These are phyloP conservation scores for Butyriboletus appendiculatus DNA, from an alignment of 1,284 basidiomycete species.

Conservation along the genomic window DNA sequence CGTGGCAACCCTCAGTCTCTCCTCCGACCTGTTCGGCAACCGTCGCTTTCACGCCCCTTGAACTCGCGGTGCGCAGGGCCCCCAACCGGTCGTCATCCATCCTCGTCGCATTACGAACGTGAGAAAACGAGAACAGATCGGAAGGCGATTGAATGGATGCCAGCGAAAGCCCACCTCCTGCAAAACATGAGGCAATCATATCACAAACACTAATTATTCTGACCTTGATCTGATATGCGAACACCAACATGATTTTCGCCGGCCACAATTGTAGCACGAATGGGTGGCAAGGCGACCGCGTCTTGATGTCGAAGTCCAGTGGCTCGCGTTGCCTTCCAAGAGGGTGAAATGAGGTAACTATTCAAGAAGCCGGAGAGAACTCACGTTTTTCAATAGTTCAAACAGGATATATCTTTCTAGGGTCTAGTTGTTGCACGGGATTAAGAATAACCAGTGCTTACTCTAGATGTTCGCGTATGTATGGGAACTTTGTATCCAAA, in stretches of 20 bases:
- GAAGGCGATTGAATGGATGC: slow-evolving; percentile 58
- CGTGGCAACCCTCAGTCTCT: slow-evolving; percentile 18
- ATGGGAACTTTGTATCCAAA: slow-evolving; percentile 73
- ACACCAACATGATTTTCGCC: slow-evolving; percentile 73
- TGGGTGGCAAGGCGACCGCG: slow-evolving; percentile 48
- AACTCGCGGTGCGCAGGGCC: slow-evolving; percentile 66
- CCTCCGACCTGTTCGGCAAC: slow-evolving; percentile 69
- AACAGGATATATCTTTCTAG: slow-evolving; percentile 78
- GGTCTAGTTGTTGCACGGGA: slow-evolving; percentile 2
- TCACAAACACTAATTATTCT: not conserved
- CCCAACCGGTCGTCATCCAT: slow-evolving; percentile 68
- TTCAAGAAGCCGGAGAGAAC: slow-evolving; percentile 18
- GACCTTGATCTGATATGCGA: slow-evolving; percentile 86
- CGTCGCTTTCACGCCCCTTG: slow-evolving; percentile 71
- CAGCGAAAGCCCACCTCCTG: slow-evolving; percentile 69
- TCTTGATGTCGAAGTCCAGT: slow-evolving; percentile 54
- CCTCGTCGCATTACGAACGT: slow-evolving; percentile 70
- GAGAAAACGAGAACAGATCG: slow-evolving; percentile 83
- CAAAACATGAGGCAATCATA: slow-evolving; percentile 1
- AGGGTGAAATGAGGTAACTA: not conserved
- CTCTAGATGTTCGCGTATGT: slow-evolving; percentile 89
- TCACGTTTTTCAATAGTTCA: slow-evolving; percentile 85
- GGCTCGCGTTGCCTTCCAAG: slow-evolving; percentile 64
- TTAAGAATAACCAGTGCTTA: slow-evolving; percentile 36
- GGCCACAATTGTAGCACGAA: slow-evolving; percentile 73